Evolutionary conservation across 2,329 filamentous ascomycete genomes (phyloP).

Genomic region (Diatrype stigma): DNA sequence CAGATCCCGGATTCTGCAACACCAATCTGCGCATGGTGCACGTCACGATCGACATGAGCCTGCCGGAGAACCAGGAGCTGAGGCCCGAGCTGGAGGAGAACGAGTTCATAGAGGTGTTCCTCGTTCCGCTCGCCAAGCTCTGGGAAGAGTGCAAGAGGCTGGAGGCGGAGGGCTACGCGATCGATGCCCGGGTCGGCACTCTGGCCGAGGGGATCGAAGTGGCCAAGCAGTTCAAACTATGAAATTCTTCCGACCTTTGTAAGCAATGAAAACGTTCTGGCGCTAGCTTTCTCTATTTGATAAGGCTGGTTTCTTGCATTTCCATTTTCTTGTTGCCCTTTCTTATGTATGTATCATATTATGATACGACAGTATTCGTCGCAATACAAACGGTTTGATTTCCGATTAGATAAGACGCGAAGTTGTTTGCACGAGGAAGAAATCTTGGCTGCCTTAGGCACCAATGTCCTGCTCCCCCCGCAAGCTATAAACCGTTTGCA

Average conservation of each 20-base stretch:
- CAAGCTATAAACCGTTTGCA: too few relatives aligned
- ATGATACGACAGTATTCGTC: too few relatives aligned
- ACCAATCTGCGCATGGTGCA: constrained; percentile 68
- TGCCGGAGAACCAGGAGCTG: constrained; percentile 65
- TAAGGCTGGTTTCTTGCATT: too few relatives aligned
- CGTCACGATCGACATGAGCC: constrained; percentile 64
- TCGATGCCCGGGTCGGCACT: constrained; percentile 74
- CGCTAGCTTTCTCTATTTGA: too few relatives aligned
- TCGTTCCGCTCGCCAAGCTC: constrained; percentile 58
- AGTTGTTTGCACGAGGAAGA: too few relatives aligned
- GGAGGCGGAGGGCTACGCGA: constrained; percentile 68
- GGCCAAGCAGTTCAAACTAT: constrained; percentile 53
- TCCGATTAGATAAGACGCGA: too few relatives aligned
- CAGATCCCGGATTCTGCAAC: constrained; percentile 61
- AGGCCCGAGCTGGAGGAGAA: constrained; percentile 70
- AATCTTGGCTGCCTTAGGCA: too few relatives aligned
- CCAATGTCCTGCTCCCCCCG: too few relatives aligned
- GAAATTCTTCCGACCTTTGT: neutral
- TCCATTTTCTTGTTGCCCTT: too few relatives aligned
- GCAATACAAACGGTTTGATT: too few relatives aligned
- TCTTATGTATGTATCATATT: too few relatives aligned
- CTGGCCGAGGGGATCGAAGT: constrained; percentile 75
- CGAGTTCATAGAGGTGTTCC: constrained; percentile 80
- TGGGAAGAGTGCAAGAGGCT: constrained; percentile 64
- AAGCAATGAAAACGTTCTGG: too few relatives aligned